Percentiles rank a stretch among this genome's conserved stretches.
Evolutionary conservation across 768 basidiomycete genomes (phyloP).

Genomic region (Agaricus blazei): DNA sequence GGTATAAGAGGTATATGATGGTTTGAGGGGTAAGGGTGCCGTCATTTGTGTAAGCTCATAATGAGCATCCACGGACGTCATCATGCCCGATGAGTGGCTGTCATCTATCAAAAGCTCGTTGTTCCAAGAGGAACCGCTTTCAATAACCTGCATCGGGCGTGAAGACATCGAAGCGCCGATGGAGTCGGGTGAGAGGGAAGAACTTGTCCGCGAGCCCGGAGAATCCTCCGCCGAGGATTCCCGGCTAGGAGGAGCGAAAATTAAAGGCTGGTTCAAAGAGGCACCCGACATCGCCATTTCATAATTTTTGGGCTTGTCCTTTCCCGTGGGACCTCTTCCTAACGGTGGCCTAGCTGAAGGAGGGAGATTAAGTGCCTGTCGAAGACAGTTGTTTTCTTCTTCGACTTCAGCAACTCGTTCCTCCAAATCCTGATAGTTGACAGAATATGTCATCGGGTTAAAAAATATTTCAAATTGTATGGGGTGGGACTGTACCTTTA

Average conservation of each 20-base stretch:
- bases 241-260: conserved; percentile 30
- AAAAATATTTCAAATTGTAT: conserved; percentile 28
- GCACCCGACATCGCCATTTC: conserved; percentile 18
- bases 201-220: conserved; percentile 51
- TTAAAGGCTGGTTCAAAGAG: conserved; percentile 17
- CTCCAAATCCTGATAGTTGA: conserved; percentile 62
- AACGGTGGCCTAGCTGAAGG: conserved; percentile 67
- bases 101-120: conserved; percentile 48
- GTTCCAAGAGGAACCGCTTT: conserved; percentile 45
- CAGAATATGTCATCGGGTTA: conserved; percentile 22
- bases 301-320: conserved; percentile 67
- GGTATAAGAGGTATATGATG: conserved; percentile 39
- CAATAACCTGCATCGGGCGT: conserved; percentile 42
- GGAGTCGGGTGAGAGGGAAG: conserved; percentile 51
- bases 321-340: conserved; percentile 84
- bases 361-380: conserved; percentile 67
- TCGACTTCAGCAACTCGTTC: conserved; percentile 78
- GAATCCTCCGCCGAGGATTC: conserved; percentile 42
- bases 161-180: conserved; percentile 44
- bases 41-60: conserved; percentile 43
- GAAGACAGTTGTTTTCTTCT: conserved; percentile 73
- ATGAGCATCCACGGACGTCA: conserved; percentile 34
- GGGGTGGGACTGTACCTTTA: conserved; percentile 51
- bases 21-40: conserved; percentile 43
- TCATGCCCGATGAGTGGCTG: conserved; percentile 32